Conservation (phyloP, 164 flowering plant species). For the Brasenia schreberi region DNA sequence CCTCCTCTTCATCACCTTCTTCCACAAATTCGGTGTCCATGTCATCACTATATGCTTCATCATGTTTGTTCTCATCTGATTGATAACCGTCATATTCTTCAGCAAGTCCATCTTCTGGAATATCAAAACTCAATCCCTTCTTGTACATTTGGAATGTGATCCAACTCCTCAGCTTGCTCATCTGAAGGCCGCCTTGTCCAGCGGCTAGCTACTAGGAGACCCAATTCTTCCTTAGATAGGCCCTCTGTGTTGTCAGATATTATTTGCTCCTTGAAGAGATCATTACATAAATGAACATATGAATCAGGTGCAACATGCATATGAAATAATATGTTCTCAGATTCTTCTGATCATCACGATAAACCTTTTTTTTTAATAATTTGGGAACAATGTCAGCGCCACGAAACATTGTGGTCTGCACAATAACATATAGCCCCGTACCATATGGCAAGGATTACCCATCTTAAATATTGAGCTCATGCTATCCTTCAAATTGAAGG, state of each 20-base stretch:
- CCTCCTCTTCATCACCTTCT: constrained; percentile 13
- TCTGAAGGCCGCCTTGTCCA: constrained; percentile 84
- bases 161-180: constrained; percentile 23
- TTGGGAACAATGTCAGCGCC: no score
- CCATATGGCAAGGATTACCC: no score
- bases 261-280: constrained; percentile 9
- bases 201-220: constrained; percentile 87
- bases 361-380: no score
- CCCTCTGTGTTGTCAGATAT: constrained; percentile 33
- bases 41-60: constrained; percentile 26
- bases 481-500: no score
- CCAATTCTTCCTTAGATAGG: constrained; percentile 89
- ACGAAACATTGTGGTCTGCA: no score
- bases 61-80: constrained; percentile 53
- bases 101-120: constrained; percentile 21
- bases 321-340: neutral
- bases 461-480: no score
- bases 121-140: constrained; percentile 22
- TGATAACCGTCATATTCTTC: constrained; percentile 57
- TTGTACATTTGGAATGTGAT: constrained; percentile 17
- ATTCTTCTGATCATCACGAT: neutral
- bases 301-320: neutral
- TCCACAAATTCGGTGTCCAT: constrained; percentile 30
- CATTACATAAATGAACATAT: neutral
- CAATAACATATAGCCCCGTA: no score